These are phyloP conservation scores for Lactarius indigo DNA, from an alignment of 768 basidiomycete genomes.

Conservation along the genomic window DNA sequence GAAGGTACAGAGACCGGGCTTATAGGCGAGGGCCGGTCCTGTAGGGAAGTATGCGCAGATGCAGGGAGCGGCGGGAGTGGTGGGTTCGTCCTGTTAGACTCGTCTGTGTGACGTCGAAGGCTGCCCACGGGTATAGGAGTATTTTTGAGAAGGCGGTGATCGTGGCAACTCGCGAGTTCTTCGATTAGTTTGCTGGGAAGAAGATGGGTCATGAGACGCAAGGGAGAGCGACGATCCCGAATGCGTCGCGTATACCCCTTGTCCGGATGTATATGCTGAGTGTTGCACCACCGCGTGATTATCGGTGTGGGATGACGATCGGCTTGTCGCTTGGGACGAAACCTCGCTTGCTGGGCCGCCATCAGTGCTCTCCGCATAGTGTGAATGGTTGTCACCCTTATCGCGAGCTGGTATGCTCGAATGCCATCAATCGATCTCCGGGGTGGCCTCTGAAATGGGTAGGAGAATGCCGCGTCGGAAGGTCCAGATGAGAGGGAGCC, in stretches of 20 bases:
- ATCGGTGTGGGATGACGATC: slow-evolving; percentile 4
- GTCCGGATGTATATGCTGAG: not conserved
- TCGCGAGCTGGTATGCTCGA: not conserved
- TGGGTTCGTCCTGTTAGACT: slow-evolving; percentile 1
- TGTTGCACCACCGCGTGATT: slow-evolving; percentile 4
- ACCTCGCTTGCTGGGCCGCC: not conserved
- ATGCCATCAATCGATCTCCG: slow-evolving; percentile 18
- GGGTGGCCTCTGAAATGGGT: not conserved
- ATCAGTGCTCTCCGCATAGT: slow-evolving; percentile 1
- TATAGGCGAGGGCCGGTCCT: too few species aligned
- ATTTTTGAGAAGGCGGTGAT: not conserved
- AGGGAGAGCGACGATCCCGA: too few species aligned
- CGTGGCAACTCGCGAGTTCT: slow-evolving; percentile 13
- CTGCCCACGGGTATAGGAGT: not conserved
- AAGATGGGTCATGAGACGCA: not conserved
- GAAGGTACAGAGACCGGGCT: too few species aligned
- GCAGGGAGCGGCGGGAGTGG: slow-evolving; percentile 9
- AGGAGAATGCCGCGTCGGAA: too few species aligned
- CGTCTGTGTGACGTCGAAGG: not conserved
- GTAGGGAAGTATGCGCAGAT: too few species aligned
- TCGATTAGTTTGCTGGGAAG: not conserved
- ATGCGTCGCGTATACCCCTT: too few species aligned
- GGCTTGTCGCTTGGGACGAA: slow-evolving; percentile 12
- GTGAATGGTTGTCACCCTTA: not conserved
- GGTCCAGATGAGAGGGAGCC: not conserved